Percentiles rank a stretch among this genome's conserved stretches.
These are phyloP conservation scores for Alnus glutinosa DNA, from an alignment of 306 rosid genomes.

Conservation along the genomic window DNA sequence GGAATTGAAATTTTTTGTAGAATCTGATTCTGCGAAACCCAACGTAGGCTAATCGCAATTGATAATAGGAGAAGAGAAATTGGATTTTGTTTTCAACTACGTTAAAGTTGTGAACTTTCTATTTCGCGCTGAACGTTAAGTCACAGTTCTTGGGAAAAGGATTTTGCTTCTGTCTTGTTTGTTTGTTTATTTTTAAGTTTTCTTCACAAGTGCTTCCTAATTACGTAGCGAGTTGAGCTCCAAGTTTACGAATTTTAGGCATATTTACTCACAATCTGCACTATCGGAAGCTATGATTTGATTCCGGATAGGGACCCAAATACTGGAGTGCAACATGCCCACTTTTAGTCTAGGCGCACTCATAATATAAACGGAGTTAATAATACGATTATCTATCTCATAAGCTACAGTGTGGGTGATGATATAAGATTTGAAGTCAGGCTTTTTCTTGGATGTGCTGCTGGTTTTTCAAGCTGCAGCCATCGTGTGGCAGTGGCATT, in stretches of 20 bases:
- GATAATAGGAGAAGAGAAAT: neutral
- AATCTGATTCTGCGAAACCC: neutral
- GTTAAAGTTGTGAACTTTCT: neutral
- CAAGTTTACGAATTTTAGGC: neutral
- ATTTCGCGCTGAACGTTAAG: neutral
- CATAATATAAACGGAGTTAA: too few relatives aligned
- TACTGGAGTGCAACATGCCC: neutral
- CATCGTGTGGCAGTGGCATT: neutral
- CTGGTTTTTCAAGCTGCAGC: neutral
- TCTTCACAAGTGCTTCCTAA: neutral
- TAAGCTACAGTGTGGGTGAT: neutral
- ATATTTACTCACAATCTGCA: neutral
- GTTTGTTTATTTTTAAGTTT: neutral
- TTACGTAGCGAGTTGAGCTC: neutral
- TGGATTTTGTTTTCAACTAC: neutral
- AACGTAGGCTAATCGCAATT: neutral
- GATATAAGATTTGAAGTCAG: neutral
- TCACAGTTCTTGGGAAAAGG: neutral
- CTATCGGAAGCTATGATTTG: neutral
- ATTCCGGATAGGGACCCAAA: neutral
- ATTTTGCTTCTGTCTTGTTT: neutral
- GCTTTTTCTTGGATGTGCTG: neutral
- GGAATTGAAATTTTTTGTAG: neutral
- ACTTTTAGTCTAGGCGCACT: neutral
- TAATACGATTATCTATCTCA: neutral